Evolutionary conservation across 1,139 yeast genomes (phyloP).

Genomic region (Meyerozyma athensensis): DNA sequence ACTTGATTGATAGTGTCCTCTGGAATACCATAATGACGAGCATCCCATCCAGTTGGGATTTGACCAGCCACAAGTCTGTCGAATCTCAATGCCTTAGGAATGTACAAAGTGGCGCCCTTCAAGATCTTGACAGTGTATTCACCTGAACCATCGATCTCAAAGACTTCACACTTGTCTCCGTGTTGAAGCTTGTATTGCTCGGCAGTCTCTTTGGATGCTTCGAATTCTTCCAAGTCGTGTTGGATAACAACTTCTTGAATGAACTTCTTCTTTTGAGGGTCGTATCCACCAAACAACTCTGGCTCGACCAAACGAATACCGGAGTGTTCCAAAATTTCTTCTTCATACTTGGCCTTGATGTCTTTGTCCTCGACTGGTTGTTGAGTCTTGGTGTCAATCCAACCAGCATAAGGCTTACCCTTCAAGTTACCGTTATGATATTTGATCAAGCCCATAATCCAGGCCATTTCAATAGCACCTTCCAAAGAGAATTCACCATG

Average conservation of each 20-base stretch:
- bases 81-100: slow-evolving; percentile 94
- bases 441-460: slow-evolving; percentile 98
- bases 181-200: slow-evolving; percentile 91
- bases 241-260: slow-evolving; percentile 94
- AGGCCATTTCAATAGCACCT: slow-evolving; percentile 98
- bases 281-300: slow-evolving; percentile 87
- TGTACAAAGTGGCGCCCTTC: slow-evolving; percentile 85
- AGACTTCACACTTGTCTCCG: slow-evolving; percentile 89
- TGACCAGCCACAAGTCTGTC: slow-evolving; percentile 98
- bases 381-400: slow-evolving; percentile 94
- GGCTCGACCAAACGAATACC: slow-evolving; percentile 98
- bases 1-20: slow-evolving; percentile 93
- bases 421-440: slow-evolving; percentile 90
- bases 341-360: slow-evolving; percentile 86
- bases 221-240: slow-evolving; percentile 94
- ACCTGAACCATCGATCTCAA: slow-evolving; percentile 84
- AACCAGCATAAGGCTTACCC: slow-evolving; percentile 86
- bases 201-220: slow-evolving; percentile 92
- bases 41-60: slow-evolving; percentile 98
- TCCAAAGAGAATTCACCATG: slow-evolving; percentile 93
- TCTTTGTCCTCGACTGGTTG: slow-evolving; percentile 94
- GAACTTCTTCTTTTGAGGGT: slow-evolving; percentile 88
- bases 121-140: slow-evolving; percentile 86
- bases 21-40: slow-evolving; percentile 88
- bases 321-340: slow-evolving; percentile 80